These are phyloP conservation scores for Globisporangium polare DNA, from an alignment of 352 stramenopile species.

Conservation along the genomic window DNA sequence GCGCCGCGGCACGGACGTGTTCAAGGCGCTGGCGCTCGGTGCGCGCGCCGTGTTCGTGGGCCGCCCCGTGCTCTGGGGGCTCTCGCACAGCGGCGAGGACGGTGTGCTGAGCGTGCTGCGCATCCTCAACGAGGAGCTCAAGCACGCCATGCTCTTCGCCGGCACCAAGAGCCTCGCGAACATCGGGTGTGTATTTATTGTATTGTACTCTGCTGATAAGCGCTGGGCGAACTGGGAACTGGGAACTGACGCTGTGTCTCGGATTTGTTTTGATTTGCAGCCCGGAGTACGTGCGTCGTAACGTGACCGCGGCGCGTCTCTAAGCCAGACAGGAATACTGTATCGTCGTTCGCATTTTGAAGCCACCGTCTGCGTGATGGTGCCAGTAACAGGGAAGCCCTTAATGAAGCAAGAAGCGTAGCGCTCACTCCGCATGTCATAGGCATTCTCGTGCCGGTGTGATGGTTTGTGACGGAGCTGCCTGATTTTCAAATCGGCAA, in stretches of 20 bases:
- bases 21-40: slow-evolving; percentile 91
- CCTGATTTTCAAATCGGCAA: no score
- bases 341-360: not conserved
- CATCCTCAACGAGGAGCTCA: slow-evolving; percentile 91
- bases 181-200: slow-evolving; percentile 44
- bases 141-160: slow-evolving; percentile 90
- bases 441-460: no score
- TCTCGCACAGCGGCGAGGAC: slow-evolving; percentile 87
- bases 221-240: not conserved
- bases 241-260: not conserved
- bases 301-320: slow-evolving; percentile 14
- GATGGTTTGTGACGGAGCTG: no score
- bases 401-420: no score
- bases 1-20: slow-evolving; percentile 93
- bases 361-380: not conserved
- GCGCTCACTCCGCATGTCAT: not conserved
- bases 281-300: slow-evolving; percentile 30
- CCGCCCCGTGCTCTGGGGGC: slow-evolving; percentile 92
- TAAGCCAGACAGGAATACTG: not conserved
- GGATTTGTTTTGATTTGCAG: slow-evolving; percentile 10
- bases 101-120: slow-evolving; percentile 86
- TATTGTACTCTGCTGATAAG: not conserved
- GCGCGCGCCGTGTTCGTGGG: slow-evolving; percentile 94
- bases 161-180: slow-evolving; percentile 63
- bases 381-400: not conserved